Evolutionary conservation across 148 eudicot species (phyloP), one percentile per base, ranked within the genome.

Genomic region (Rhododendron kiyosumense): DNA sequence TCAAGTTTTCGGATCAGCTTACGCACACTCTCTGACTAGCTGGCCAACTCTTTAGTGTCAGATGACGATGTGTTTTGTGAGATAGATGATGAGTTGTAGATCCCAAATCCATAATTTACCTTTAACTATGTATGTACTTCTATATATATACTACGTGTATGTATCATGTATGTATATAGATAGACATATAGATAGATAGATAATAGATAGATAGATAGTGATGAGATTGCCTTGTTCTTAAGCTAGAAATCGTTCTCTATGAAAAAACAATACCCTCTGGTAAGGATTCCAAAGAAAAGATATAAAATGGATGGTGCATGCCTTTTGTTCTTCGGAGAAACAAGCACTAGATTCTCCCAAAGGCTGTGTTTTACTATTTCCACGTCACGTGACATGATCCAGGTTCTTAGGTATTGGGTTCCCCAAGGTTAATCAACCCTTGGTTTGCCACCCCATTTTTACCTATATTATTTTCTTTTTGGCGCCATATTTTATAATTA

Each of bases 221-320:
- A 32, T 30, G 73, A 43, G 84, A n/a, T 59, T 20, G 73, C 84
- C 84, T 59, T 24, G 28, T 82, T 82, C 30, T 82, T 82, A 82
- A 59, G 84, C 84, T 59, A 82, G 30, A 82, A 59, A 82, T 59
- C 46, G 17, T 54, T 52, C 83, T 54, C 43, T 54, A 20, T 17
- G 20, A 24, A 54, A 18, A 75, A 17, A 49, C 57, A 30, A 12
- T 30, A 28, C 18, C 26, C 54, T 46, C 67, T 22, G 69, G 8
- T 67, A 32, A 9, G 71, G 71, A 65, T 65, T 65, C 5, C 32
- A 3, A 5, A 32, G 7, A 4, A 3, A 5, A 32, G 7, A 4
- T 30, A 69, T 69, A 54, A 11, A 26, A 69, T 69, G 5, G 24
- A 41, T 10, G 12, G 13, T 4, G 30, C 52, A 41, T 61, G 67